Base-by-base conservation (phyloP, 2,329 filamentous ascomycete species). In the Rutstroemia sp. region DNA sequence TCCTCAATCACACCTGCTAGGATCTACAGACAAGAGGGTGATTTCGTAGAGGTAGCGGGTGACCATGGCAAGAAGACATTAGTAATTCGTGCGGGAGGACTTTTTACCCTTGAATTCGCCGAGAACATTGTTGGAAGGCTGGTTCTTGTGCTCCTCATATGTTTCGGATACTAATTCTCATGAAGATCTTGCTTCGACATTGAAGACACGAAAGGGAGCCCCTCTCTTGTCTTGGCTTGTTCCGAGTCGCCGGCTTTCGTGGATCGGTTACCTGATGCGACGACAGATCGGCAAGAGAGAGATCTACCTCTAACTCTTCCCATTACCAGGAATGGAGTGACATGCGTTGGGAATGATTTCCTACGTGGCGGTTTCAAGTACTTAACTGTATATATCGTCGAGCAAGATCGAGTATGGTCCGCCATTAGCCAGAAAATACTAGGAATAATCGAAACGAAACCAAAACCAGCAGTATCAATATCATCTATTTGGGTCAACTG, bases 61-160 rank as follows among this genome's bases (percentile, higher is more conserved):
- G 23, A 58, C 54, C 4, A 48, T 58, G 42, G 42, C 8, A 45
- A 12, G 19, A 45, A 45, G 19, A 21, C 52, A 49, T 2, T 64
- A 58, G 55, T 45, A 34, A 59, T 67, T 21, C 55, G 61, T 34
- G 54, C 66, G 70, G 57, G 71, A 19, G 71, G 70, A 14, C 61
- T 70, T 45, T 60, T 74, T 55, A 74, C 70, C 5, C 67, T 72
- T 47, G 72, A 72, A 53, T 75, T 75, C 57, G 66, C 59, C 4
- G 69, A 75, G 64, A 74, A 75, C 54, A 72, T 73, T 58, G 69
- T 66, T 46, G 73, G 73, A 49, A 65, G 71, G 72, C 74, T 63
- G 50, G 67, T 59, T 25, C 41, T 25, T 34, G 30, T 12, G 9
- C 30, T 12, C 9, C 9, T 4, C 30, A 4, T 10, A 27, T 7